These are phyloP conservation scores for Ogataea pilisensis DNA, from an alignment of 805 yeast species.

Conservation along the genomic window DNA sequence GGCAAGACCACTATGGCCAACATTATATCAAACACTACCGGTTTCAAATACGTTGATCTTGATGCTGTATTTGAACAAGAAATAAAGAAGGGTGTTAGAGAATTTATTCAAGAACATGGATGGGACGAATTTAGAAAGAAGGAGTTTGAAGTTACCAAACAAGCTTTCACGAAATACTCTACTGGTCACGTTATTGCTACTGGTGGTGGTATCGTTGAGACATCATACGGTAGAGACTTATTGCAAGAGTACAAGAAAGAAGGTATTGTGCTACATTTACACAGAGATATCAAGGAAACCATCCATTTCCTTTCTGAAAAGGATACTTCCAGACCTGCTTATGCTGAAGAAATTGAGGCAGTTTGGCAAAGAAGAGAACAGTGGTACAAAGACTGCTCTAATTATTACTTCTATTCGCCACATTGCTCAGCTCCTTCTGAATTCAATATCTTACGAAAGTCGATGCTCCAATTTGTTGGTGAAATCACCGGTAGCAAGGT, in stretches of 20 bases:
- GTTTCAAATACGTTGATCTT: conserved; percentile 67
- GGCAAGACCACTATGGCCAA: conserved; percentile 86
- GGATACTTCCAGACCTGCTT: conserved; percentile 88
- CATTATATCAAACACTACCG: conserved; percentile 70
- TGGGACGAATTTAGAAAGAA: conserved; percentile 83
- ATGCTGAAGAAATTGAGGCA: conserved; percentile 66
- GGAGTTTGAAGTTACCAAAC: conserved; percentile 57
- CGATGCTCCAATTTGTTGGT: conserved; percentile 55
- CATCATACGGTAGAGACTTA: conserved; percentile 56
- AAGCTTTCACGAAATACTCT: conserved; percentile 37
- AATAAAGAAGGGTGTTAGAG: conserved; percentile 49
- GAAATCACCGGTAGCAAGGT: conserved; percentile 55
- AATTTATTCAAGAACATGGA: conserved; percentile 58
- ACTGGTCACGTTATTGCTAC: conserved; percentile 74
- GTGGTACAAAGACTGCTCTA: conserved; percentile 79
- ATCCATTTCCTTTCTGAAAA: conserved; percentile 60
- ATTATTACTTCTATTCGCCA: conserved; percentile 70
- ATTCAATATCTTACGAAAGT: conserved; percentile 50
- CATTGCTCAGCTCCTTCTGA: conserved; percentile 57
- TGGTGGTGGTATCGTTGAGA: conserved; percentile 96
- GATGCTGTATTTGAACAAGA: conserved; percentile 67
- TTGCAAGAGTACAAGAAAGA: conserved; percentile 49
- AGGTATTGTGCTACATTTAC: conserved; percentile 86
- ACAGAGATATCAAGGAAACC: conserved; percentile 80
- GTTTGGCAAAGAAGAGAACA: conserved; percentile 83